phyloP scores from a whole-genome alignment of 2,329 filamentous ascomycete species.

The Xylaria sp. region DNA sequence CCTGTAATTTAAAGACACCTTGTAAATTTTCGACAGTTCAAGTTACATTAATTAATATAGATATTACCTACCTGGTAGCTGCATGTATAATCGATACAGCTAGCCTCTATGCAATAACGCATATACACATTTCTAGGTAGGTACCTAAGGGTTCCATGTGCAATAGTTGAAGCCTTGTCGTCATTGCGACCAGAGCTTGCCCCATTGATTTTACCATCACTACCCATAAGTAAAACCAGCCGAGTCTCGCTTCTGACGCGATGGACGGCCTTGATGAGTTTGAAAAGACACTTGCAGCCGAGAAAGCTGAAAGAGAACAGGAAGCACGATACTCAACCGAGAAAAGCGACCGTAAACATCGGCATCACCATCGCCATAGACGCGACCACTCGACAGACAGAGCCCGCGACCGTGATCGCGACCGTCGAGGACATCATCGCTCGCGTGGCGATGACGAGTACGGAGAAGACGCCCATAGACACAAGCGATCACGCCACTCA shows the following conservation, averaged over 20 bases:
- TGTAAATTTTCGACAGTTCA: too few species aligned
- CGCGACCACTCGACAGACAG: constrained; percentile 50
- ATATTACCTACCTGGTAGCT: neutral
- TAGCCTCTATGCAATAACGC: neutral
- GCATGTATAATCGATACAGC: neutral
- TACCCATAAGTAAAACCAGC: constrained; percentile 2
- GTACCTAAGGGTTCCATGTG: constrained; percentile 1
- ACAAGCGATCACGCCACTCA: constrained; percentile 72
- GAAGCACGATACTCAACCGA: constrained; percentile 52
- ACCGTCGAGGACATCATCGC: constrained; percentile 52
- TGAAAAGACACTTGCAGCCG: constrained; percentile 78
- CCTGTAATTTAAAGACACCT: too few species aligned
- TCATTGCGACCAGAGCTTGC: constrained; percentile 20
- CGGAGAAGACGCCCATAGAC: constrained; percentile 65
- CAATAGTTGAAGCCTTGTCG: constrained; percentile 27
- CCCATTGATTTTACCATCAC: neutral
- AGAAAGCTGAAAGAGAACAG: constrained; percentile 65
- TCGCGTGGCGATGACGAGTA: constrained; percentile 55
- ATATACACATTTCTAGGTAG: neutral
- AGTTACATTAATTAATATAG: too few species aligned
- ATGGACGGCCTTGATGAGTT: constrained; percentile 76
- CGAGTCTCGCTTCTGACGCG: constrained; percentile 3
- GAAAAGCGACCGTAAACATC: constrained; percentile 57
- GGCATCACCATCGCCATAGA: constrained; percentile 59
- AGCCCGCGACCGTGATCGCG: constrained; percentile 57